phyloP scores from a whole-genome alignment of 139 green algal species.

The Picochlorum sp. region DNA sequence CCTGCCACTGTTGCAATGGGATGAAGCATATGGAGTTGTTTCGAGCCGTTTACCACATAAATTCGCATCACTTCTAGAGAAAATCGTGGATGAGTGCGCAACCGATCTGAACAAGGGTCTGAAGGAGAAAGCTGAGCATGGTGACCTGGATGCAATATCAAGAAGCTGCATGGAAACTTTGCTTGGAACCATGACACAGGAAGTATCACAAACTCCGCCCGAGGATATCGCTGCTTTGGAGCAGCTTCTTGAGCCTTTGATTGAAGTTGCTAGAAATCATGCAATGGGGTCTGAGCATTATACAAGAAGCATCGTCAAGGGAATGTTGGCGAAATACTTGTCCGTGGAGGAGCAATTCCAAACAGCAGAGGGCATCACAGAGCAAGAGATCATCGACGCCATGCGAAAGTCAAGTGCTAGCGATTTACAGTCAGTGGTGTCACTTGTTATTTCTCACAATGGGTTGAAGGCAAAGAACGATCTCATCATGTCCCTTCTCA shows the following conservation, averaged over 20 bases:
- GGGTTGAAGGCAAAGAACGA: constrained; percentile 54
- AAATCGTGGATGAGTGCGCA: constrained; percentile 38
- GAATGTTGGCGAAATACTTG: constrained; percentile 74
- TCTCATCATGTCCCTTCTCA: constrained; percentile 72
- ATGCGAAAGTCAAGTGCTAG: constrained; percentile 61
- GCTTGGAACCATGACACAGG: constrained; percentile 26
- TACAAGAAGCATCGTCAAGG: constrained; percentile 32
- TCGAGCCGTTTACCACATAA: constrained; percentile 50
- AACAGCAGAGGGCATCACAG: constrained; percentile 40
- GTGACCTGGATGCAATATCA: neutral
- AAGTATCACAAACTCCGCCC: constrained; percentile 12
- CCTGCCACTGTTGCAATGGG: constrained; percentile 78
- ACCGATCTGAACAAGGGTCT: constrained; percentile 19
- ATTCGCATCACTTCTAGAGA: constrained; percentile 37
- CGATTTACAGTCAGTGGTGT: constrained; percentile 62
- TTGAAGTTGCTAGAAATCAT: constrained; percentile 54
- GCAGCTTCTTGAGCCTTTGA: constrained; percentile 50
- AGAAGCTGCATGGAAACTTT: constrained; percentile 18
- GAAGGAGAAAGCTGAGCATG: neutral
- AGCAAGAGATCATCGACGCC: constrained; percentile 82
- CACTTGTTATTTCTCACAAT: constrained; percentile 80
- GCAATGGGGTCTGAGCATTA: constrained; percentile 50
- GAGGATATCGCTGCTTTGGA: constrained; percentile 36
- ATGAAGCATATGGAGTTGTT: constrained; percentile 59
- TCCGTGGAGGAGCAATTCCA: constrained; percentile 42